Conservation (phyloP, 2,329 filamentous ascomycete species). For the Passalora sequoiae region DNA sequence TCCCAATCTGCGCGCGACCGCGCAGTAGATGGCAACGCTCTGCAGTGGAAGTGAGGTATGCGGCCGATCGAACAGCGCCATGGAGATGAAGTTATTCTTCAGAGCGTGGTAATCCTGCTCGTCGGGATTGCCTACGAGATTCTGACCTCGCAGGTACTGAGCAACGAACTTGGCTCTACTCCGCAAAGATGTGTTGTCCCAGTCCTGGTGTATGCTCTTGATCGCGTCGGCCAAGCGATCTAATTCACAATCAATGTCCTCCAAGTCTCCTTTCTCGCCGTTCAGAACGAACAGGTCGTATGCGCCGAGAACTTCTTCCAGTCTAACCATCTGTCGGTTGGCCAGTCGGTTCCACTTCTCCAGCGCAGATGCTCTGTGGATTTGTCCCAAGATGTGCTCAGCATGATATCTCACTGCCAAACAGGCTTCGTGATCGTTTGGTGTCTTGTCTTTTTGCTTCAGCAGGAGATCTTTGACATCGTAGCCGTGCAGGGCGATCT, state of each 20-base stretch:
- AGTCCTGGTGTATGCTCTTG: constrained; percentile 46
- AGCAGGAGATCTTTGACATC: constrained; percentile 80
- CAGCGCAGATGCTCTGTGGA: constrained; percentile 76
- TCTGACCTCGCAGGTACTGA: constrained; percentile 61
- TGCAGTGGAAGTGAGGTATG: constrained; percentile 83
- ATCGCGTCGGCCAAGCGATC: constrained; percentile 60
- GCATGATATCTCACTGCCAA: constrained; percentile 75
- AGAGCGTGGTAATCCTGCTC: constrained; percentile 72
- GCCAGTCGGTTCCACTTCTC: constrained; percentile 64
- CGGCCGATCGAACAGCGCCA: constrained; percentile 65
- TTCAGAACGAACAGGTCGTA: constrained; percentile 87
- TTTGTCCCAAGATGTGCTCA: constrained; percentile 66
- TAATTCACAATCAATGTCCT: constrained; percentile 58
- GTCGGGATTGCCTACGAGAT: constrained; percentile 59
- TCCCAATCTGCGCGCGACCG: constrained; percentile 67
- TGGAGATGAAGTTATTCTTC: constrained; percentile 80
- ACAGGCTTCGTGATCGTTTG: constrained; percentile 62
- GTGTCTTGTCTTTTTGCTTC: constrained; percentile 57
- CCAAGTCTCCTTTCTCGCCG: constrained; percentile 65
- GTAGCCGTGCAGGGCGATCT: constrained; percentile 69
- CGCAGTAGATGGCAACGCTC: constrained; percentile 80
- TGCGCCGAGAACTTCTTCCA: constrained; percentile 72
- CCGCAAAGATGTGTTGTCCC: constrained; percentile 57
- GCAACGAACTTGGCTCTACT: constrained; percentile 64
- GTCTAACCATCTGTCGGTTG: constrained; percentile 48